Conservation (phyloP, 345 rosid genomes). For the Jatropha curcas region DNA sequence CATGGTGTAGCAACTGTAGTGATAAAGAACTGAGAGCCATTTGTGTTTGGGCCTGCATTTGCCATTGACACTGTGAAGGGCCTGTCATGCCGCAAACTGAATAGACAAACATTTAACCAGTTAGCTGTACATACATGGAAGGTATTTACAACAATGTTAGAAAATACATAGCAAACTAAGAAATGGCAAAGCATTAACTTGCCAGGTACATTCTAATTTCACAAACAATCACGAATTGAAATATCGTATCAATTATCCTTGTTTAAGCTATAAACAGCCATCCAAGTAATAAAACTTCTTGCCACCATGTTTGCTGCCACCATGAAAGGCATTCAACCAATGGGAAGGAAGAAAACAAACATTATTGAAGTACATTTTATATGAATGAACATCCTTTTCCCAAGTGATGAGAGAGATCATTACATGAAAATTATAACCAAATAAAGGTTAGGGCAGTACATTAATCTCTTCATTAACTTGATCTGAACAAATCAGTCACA, state of each 20-base stretch:
- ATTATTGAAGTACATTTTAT: background rate
- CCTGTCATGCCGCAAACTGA: conserved; percentile 90
- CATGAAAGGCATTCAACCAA: background rate
- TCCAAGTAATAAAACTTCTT: background rate
- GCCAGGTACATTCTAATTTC: background rate
- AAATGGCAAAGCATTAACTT: background rate
- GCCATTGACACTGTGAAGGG: conserved; percentile 97
- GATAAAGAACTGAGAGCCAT: conserved; percentile 92
- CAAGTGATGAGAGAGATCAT: background rate
- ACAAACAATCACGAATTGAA: background rate
- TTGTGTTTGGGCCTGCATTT: conserved; percentile 88
- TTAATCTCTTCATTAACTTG: background rate
- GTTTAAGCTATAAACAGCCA: background rate
- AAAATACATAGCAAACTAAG: background rate
- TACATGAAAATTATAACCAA: background rate
- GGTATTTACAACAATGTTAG: background rate
- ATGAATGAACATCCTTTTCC: background rate
- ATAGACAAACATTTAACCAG: conserved; percentile 22
- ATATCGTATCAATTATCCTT: background rate
- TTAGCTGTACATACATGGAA: background rate
- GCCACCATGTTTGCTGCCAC: background rate
- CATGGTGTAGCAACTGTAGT: conserved; percentile 98
- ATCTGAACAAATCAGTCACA: background rate
- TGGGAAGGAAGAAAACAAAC: background rate
- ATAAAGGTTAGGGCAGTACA: background rate